These are phyloP conservation scores for Trametes gibbosa DNA, from an alignment of 768 basidiomycete genomes.

Conservation along the genomic window DNA sequence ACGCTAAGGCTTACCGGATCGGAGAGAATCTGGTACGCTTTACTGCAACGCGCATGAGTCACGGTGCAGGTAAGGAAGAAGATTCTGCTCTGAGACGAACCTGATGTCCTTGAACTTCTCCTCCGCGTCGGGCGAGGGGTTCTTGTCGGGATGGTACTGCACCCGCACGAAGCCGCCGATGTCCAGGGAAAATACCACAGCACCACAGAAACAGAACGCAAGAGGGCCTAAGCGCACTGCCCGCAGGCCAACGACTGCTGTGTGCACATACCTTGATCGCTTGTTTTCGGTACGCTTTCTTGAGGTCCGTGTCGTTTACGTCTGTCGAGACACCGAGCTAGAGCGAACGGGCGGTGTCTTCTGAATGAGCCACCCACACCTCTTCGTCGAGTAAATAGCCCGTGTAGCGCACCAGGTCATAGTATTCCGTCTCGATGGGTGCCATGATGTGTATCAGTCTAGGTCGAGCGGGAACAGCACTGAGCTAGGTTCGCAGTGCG, in stretches of 20 bases:
- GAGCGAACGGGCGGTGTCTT: background rate
- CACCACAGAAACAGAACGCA: background rate
- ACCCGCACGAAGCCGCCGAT: background rate
- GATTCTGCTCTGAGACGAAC: slow-evolving; percentile 37
- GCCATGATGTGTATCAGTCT: slow-evolving; percentile 45
- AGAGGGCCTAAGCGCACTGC: too few relatives aligned
- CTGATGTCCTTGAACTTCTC: slow-evolving; percentile 97
- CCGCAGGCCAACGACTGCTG: background rate
- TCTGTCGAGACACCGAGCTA: slow-evolving; percentile 73
- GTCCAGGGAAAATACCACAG: background rate
- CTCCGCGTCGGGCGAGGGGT: slow-evolving; percentile 87
- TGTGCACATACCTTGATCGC: slow-evolving; percentile 75
- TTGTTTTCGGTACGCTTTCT: slow-evolving; percentile 93
- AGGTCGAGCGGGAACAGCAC: background rate
- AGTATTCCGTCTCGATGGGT: slow-evolving; percentile 90
- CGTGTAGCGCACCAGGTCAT: slow-evolving; percentile 63
- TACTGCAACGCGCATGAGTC: slow-evolving; percentile 43
- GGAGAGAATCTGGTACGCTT: slow-evolving; percentile 92
- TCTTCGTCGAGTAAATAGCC: background rate
- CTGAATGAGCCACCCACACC: slow-evolving; percentile 4
- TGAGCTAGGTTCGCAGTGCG: background rate
- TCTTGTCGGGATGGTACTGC: slow-evolving; percentile 96
- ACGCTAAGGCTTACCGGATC: slow-evolving; percentile 57
- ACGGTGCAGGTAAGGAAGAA: background rate
- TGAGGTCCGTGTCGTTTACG: slow-evolving; percentile 76